Percentiles rank a stretch among this genome's conserved stretches.
Conservation (phyloP, 1,284 basidiomycete genomes). For the Irpex sp. region DNA sequence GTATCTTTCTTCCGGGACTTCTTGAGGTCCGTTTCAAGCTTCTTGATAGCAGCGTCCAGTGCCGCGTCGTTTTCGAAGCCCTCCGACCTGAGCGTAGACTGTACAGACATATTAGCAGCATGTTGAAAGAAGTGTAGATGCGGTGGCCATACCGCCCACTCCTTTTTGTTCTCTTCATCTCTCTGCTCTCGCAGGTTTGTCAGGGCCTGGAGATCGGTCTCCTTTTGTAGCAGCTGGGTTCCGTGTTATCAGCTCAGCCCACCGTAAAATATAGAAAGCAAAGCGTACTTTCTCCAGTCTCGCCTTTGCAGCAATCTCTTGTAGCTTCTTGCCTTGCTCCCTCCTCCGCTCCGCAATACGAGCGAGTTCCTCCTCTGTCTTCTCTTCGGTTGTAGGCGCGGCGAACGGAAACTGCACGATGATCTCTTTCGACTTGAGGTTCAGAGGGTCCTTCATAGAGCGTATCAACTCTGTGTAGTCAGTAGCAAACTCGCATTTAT, state of each 20-base stretch:
- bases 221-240: constrained; percentile 71
- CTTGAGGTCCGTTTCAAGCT: constrained; percentile 34
- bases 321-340: constrained; percentile 85
- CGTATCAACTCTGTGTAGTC: constrained; percentile 76
- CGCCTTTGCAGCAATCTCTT: constrained; percentile 90
- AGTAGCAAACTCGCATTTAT: constrained; percentile 80
- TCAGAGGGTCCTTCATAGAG: constrained; percentile 57
- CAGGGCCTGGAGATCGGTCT: constrained; percentile 78
- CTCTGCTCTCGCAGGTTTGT: constrained; percentile 64
- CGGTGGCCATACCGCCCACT: constrained; percentile 57
- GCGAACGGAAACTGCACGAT: constrained; percentile 86
- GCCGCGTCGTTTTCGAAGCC: constrained; percentile 65
- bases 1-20: constrained; percentile 51
- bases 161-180: constrained; percentile 66
- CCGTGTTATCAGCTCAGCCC: not conserved
- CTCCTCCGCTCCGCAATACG: constrained; percentile 75
- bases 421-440: constrained; percentile 64
- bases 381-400: constrained; percentile 71
- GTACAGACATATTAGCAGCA: constrained; percentile 23
- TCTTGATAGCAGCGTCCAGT: constrained; percentile 33
- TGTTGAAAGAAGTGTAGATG: not conserved
- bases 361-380: constrained; percentile 88
- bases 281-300: constrained; percentile 77
- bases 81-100: constrained; percentile 61
- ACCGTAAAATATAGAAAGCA: not conserved